Conservation (phyloP, 2,329 filamentous ascomycete genomes). For the Ceratocystis lukuohia region DNA sequence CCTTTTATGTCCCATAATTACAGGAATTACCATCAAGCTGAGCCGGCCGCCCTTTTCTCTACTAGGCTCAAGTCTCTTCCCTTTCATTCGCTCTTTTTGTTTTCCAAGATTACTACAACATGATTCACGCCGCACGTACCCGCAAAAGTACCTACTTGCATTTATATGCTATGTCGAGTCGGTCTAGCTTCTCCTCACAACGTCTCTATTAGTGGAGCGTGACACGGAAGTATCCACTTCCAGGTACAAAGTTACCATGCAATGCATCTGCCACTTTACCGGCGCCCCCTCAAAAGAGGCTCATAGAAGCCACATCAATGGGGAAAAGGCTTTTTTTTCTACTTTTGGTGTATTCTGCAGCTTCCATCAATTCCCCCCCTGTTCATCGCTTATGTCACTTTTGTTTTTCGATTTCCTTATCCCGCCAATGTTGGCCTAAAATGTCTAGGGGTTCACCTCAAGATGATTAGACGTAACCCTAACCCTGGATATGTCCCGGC, state of each 20-base stretch:
- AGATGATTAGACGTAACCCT: not conserved
- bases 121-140: not conserved
- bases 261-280: not conserved
- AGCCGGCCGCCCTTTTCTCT: not conserved
- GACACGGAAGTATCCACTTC: constrained; percentile 5
- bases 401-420: not conserved
- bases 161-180: not conserved
- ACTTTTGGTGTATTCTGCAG: too few relatives aligned
- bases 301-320: not conserved
- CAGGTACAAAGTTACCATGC: constrained; percentile 4
- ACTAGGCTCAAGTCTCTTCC: not conserved
- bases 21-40: not conserved
- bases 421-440: not conserved
- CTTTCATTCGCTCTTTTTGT: not conserved
- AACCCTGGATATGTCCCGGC: not conserved
- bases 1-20: not conserved
- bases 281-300: not conserved
- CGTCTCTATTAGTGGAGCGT: not conserved
- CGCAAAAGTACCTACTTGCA: not conserved
- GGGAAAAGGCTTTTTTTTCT: not conserved
- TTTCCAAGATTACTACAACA: not conserved
- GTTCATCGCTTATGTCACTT: not conserved
- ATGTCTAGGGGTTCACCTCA: not conserved
- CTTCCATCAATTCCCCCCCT: not conserved
- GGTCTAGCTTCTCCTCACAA: too few relatives aligned